These are phyloP conservation scores for Eucalyptus fibrosa DNA, from an alignment of 345 rosid species.

Conservation along the genomic window DNA sequence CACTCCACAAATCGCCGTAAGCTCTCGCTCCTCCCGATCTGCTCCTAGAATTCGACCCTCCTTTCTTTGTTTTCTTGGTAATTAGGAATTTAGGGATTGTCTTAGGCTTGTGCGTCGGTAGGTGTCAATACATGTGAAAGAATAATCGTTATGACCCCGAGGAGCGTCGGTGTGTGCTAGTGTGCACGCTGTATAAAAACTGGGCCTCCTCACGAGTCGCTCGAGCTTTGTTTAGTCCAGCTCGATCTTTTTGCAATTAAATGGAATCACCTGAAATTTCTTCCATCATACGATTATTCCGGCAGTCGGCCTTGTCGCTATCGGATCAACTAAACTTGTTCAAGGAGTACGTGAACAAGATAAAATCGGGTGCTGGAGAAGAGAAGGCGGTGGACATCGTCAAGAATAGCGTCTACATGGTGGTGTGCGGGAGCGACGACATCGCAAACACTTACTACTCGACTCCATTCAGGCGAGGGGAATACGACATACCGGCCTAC, in stretches of 20 bases:
- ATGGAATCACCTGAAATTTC: neutral
- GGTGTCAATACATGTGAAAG: neutral
- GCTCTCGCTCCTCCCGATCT: neutral
- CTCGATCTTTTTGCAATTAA: neutral
- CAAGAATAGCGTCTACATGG: neutral
- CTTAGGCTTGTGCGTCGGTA: neutral
- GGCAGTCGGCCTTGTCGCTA: conserved; percentile 31
- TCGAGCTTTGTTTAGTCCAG: neutral
- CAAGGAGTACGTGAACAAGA: conserved; percentile 8
- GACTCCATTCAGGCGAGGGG: conserved; percentile 1
- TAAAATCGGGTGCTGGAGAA: conserved; percentile 11
- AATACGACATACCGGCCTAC: conserved; percentile 18
- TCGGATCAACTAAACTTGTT: conserved; percentile 28
- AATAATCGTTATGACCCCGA: neutral
- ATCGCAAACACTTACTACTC: conserved; percentile 19
- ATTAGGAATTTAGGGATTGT: neutral
- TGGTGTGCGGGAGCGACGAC: conserved; percentile 16
- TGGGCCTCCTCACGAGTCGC: neutral
- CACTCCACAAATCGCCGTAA: conserved; percentile 22
- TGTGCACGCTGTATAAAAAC: neutral
- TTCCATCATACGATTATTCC: neutral
- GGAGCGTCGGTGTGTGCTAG: neutral
- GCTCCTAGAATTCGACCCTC: neutral
- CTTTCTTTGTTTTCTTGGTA: neutral
- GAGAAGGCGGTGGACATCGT: neutral